Evolutionary conservation across 176 grass and related monocot genomes (phyloP), one percentile per base, ranked within the genome.

Genomic region (Carex cristatella): DNA sequence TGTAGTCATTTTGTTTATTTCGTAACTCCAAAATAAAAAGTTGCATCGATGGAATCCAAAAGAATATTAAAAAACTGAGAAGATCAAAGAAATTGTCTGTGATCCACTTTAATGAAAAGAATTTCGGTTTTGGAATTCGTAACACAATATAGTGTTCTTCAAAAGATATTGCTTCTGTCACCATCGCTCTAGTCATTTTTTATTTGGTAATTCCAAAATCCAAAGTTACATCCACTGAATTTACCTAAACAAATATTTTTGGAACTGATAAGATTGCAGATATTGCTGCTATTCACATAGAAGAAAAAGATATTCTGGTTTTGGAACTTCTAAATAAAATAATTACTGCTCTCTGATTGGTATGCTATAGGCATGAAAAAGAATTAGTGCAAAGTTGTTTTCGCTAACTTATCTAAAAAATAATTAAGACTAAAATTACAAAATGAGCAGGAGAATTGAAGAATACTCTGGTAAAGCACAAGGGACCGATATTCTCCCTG

Each of bases 401-500:
- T 33, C 4, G 16, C 74, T 79, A 58, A 16, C 49, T 56, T 56
- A 57, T 33, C 23, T 2, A 18, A 58, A 79, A 63, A 57, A 33
- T 7, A 35, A 79, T 35, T 57, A 57, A 33, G 14, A 79, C 10
- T 56, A 58, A 79, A 56, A 58, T 79, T 35, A 58, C 48, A 60
- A 46, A 84, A 48, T 86, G 76, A 55, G 77, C 87, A 97, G 92
- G 96, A 76, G 96, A 98, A 73, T 56, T 98, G 84, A 98, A 88
- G 85, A 92, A 95, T 80, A 95, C 96, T 63, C 80, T 98, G 84
- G 90, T 89, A 83, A 98, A 93, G 87, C 96, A 98, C 81, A 98
- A 91, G 85, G 96, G 96, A 37, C 96, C 96, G 18, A 98, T 98
- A 84, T 98, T 95, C 87, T 98, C 96, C 4, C 83, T 98, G 85